These are phyloP conservation scores for Telopea speciosissima DNA, from an alignment of 177 flowering plant species.

Conservation along the genomic window DNA sequence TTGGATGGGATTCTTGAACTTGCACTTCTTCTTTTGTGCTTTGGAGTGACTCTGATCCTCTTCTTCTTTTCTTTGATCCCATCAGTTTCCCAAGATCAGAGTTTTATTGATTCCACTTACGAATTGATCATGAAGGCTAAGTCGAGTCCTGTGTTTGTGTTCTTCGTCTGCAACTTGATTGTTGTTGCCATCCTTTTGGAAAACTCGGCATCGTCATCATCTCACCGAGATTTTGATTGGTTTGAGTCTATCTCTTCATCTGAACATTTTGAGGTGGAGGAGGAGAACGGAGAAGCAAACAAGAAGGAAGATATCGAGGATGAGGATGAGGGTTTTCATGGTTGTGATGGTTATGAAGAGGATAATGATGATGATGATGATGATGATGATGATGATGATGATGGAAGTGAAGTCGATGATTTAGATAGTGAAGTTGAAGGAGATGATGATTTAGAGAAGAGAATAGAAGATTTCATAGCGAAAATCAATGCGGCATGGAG, in stretches of 20 bases:
- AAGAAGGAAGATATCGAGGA: slow-evolving; percentile 2
- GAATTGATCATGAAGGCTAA: slow-evolving; percentile 3
- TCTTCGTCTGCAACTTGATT: slow-evolving; percentile 17
- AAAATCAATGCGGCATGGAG: slow-evolving; percentile 31
- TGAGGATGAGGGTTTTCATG: background rate
- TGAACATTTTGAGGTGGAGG: background rate
- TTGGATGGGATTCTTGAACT: background rate
- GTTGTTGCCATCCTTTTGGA: slow-evolving; percentile 8
- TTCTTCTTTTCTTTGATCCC: background rate
- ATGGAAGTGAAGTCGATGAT: slow-evolving; percentile 4
- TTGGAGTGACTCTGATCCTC: background rate
- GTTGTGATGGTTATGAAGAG: slow-evolving; percentile 12
- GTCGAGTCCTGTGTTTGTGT: slow-evolving; percentile 7
- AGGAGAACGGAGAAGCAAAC: background rate
- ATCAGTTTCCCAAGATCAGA: background rate
- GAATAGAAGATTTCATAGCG: slow-evolving; percentile 32
- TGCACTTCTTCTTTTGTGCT: background rate
- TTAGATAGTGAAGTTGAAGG: slow-evolving; percentile 13
- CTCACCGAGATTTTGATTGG: slow-evolving; percentile 1
- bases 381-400: background rate
- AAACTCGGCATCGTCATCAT: slow-evolving; percentile 3
- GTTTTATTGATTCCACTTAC: slow-evolving; percentile 1
- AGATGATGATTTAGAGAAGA: slow-evolving; percentile 22
- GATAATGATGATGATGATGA: slow-evolving; percentile 8
- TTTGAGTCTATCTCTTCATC: background rate